These are phyloP conservation scores for Pseudocohnilembus persalinus DNA, from an alignment of 169 alveolate genomes.

Conservation along the genomic window DNA sequence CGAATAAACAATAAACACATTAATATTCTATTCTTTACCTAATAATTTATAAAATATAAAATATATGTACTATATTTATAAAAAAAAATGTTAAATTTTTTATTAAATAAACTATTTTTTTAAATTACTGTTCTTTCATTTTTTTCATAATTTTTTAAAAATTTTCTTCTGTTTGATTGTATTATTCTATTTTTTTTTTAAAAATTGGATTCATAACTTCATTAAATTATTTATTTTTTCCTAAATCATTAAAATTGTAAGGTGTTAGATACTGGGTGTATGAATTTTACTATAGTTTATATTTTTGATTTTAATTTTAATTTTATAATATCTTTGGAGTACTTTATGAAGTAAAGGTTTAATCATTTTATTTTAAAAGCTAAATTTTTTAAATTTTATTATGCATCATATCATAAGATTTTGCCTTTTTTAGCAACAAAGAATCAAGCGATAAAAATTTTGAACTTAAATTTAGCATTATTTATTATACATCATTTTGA, in stretches of 20 bases:
- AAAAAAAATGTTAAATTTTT: too few species aligned
- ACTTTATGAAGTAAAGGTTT: too few species aligned
- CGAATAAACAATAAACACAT: background rate
- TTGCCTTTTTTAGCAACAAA: background rate
- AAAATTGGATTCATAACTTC: background rate
- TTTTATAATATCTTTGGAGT: too few species aligned
- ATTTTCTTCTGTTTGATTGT: background rate
- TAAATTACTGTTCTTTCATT: background rate
- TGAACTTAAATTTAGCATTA: background rate
- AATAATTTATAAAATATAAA: too few species aligned
- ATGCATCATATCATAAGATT: background rate
- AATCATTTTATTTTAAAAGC: background rate
- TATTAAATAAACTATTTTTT: too few species aligned
- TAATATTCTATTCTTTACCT: background rate
- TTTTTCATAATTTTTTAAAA: background rate
- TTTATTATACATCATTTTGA: too few species aligned
- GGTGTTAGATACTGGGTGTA: background rate
- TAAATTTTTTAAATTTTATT: too few species aligned
- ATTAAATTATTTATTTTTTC: background rate
- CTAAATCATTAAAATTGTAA: background rate
- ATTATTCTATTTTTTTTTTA: background rate
- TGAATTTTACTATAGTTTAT: too few species aligned
- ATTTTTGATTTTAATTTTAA: background rate
- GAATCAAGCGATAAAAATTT: background rate
- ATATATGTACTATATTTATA: too few species aligned